Evolutionary conservation across 1,139 yeast genomes (phyloP).

Genomic region (Suhomyces atakaporum): DNA sequence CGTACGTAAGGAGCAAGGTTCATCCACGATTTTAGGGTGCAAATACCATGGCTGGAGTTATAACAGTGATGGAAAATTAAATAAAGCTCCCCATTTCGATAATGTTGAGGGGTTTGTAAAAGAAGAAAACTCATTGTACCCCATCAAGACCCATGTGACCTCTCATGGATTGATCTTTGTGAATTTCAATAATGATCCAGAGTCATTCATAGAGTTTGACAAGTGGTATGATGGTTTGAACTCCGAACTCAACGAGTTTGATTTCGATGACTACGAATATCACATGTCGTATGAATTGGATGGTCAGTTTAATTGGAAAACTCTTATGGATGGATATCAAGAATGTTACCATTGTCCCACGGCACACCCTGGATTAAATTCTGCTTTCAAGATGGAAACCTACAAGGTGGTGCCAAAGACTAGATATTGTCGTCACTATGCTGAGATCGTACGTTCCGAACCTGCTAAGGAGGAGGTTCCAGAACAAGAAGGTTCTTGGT

Average conservation of each 20-base stretch:
- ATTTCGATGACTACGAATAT: constrained; percentile 60
- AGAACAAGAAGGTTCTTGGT: constrained; percentile 59
- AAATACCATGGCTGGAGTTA: constrained; percentile 69
- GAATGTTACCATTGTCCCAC: constrained; percentile 70
- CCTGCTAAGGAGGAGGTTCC: constrained; percentile 87
- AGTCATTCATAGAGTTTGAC: constrained; percentile 41
- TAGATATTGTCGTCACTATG: constrained; percentile 66
- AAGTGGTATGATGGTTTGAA: constrained; percentile 54
- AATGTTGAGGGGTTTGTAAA: constrained; percentile 58
- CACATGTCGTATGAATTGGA: constrained; percentile 67
- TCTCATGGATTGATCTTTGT: constrained; percentile 58
- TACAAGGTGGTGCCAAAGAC: constrained; percentile 61
- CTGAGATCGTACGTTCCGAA: constrained; percentile 83
- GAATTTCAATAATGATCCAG: constrained; percentile 40
- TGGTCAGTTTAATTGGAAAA: constrained; percentile 66
- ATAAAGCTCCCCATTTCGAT: constrained; percentile 64
- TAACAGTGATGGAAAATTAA: constrained; percentile 56
- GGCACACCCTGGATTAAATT: constrained; percentile 60
- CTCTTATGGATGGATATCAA: constrained; percentile 67
- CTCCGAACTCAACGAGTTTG: constrained; percentile 55
- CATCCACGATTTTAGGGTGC: constrained; percentile 57
- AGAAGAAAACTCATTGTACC: constrained; percentile 55
- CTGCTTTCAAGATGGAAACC: constrained; percentile 65
- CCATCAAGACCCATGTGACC: constrained; percentile 55
- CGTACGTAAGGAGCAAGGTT: constrained; percentile 58